These are phyloP conservation scores for Pseudogymnoascus sp. DNA, from an alignment of 2,329 filamentous ascomycete genomes.

Conservation along the genomic window DNA sequence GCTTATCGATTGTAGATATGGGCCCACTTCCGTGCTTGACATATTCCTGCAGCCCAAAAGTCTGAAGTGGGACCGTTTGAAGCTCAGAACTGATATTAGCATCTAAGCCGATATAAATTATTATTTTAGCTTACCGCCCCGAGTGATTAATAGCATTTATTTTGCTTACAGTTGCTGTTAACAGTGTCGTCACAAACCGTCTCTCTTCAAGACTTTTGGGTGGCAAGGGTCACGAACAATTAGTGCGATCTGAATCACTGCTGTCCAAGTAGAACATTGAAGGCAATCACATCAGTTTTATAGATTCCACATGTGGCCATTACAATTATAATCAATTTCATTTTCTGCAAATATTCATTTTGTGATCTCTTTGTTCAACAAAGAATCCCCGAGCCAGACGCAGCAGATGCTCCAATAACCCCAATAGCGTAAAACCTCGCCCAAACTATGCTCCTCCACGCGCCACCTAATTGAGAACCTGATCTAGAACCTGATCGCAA, in stretches of 20 bases:
- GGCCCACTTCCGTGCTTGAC: not conserved
- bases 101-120: not conserved
- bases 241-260: not conserved
- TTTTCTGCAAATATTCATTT: not conserved
- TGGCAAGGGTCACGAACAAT: not conserved
- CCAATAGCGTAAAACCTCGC: conserved; percentile 4
- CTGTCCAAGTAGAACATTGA: not conserved
- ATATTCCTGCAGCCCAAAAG: not conserved
- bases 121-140: not conserved
- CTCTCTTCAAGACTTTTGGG: not conserved
- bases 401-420: conserved; percentile 1
- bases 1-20: not conserved
- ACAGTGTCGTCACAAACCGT: not conserved
- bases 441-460: conserved; percentile 3
- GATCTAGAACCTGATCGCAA: conserved; percentile 1
- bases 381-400: not conserved
- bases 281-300: not conserved
- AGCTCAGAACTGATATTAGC: not conserved
- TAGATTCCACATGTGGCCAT: not conserved
- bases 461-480: conserved; percentile 2
- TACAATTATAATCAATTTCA: not conserved
- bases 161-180: not conserved
- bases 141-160: not conserved
- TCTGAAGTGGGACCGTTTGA: not conserved
- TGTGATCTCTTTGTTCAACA: not conserved